phyloP scores from a whole-genome alignment of 2,329 filamentous ascomycete species.

The Tolypocladium amazonense region DNA sequence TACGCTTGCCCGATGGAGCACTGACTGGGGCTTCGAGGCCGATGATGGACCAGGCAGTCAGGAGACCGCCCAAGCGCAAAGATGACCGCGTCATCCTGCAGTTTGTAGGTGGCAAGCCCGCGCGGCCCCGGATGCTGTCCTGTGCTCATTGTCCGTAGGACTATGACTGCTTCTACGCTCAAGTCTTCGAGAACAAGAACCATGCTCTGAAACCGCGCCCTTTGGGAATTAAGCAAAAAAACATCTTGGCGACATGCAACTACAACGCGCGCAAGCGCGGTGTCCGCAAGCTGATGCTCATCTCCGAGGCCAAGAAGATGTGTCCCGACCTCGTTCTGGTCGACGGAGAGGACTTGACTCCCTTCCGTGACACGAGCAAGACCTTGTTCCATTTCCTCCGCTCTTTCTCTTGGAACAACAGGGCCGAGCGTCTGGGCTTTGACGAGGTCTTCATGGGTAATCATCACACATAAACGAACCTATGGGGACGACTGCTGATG shows the following conservation, averaged over 20 bases:
- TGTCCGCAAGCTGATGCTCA: slow-evolving; percentile 73
- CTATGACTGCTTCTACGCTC: slow-evolving; percentile 91
- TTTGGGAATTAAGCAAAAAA: slow-evolving; percentile 83
- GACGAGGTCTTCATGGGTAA: slow-evolving; percentile 63
- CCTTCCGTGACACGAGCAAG: slow-evolving; percentile 82
- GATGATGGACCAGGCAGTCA: slow-evolving; percentile 6
- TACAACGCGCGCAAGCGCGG: slow-evolving; percentile 73
- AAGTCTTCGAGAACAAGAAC: slow-evolving; percentile 74
- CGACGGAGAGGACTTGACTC: slow-evolving; percentile 75
- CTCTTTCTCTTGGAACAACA: slow-evolving; percentile 65
- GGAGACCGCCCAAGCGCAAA: slow-evolving; percentile 31
- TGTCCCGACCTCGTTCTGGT: slow-evolving; percentile 81
- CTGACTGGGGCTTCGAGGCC: not conserved
- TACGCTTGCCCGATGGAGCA: not conserved
- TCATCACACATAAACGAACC: not conserved
- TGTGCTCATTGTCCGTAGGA: slow-evolving; percentile 34
- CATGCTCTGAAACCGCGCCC: slow-evolving; percentile 62
- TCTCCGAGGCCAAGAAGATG: slow-evolving; percentile 66
- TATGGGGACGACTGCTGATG: not conserved
- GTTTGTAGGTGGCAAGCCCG: slow-evolving; percentile 49
- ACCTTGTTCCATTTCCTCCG: slow-evolving; percentile 63
- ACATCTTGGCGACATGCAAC: slow-evolving; percentile 88
- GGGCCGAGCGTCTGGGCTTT: slow-evolving; percentile 74
- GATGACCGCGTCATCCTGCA: slow-evolving; percentile 66
- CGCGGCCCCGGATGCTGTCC: not conserved